Percentiles rank a stretch among this genome's conserved stretches.
Conservation (phyloP, 495 filamentous ascomycete species). For the Lindgomyces ingoldianus region DNA sequence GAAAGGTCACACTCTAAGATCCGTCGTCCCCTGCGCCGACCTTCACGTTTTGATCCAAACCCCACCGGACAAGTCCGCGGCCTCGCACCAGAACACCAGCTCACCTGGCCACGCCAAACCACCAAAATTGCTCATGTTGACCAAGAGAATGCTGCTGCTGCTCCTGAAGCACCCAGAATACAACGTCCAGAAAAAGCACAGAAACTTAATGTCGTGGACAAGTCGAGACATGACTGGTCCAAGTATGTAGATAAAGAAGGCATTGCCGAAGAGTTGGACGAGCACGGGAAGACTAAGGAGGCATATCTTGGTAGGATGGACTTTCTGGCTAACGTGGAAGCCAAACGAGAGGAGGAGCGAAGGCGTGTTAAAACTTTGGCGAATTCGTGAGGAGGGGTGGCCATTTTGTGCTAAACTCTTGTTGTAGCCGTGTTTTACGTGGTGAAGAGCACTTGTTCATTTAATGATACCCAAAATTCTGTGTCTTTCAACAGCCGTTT, state of each 20-base stretch:
- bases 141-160: slow-evolving; percentile 24
- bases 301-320: slow-evolving; percentile 82
- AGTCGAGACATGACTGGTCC: slow-evolving; percentile 92
- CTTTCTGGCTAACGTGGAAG: slow-evolving; percentile 82
- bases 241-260: slow-evolving; percentile 90
- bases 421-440: too few relatives aligned
- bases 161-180: slow-evolving; percentile 12
- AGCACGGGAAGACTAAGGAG: slow-evolving; percentile 79
- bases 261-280: slow-evolving; percentile 84
- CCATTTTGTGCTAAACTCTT: too few relatives aligned
- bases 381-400: neutral
- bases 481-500: neutral
- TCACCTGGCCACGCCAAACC: slow-evolving; percentile 49
- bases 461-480: neutral
- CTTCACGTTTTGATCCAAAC: slow-evolving; percentile 80
- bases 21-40: slow-evolving; percentile 68
- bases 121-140: slow-evolving; percentile 44
- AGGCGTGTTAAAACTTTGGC: slow-evolving; percentile 53
- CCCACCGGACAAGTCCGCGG: slow-evolving; percentile 47
- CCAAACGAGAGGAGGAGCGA: slow-evolving; percentile 72
- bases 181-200: slow-evolving; percentile 55
- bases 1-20: slow-evolving; percentile 39
- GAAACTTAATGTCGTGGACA: slow-evolving; percentile 95
- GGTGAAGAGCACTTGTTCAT: too few relatives aligned
- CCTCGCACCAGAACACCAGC: slow-evolving; percentile 41